Evolutionary conservation across 768 basidiomycete genomes (phyloP), one percentile per base, ranked within the genome.

Genomic region (Atractiella rhizophila): DNA sequence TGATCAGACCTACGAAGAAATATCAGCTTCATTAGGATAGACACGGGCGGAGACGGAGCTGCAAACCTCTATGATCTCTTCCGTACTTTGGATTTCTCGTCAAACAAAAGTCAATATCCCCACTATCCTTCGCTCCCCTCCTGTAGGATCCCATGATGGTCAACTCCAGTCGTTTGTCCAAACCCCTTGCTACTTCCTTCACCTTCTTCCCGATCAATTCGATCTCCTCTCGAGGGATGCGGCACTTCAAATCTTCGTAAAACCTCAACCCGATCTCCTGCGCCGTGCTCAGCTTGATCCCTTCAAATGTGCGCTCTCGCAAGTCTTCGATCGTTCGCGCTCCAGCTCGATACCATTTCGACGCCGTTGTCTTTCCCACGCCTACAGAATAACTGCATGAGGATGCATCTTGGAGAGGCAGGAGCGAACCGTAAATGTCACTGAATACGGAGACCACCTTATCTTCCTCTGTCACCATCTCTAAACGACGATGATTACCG

Each of bases 211-310:
- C 86, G 13, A 91, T 70, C 12, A 62, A 65, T 40, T 64, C 64
- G 5, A 77, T 81, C 57, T 94, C 85, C 29, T 62, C 64, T 21
- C 85, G 67, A 2, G 82, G 78, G 67, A 94, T 91, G 18, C 85
- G 69, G 37, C 63, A 58, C 51, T 80, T 80, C 33, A 94, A 73
- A 57, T 88, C 83, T 73, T 59, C 55, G 42, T 59, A 62, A 10
- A 55, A 48, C 19, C 51, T 29, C 25, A 62, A 34, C 12, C 60
- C 60, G 36, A 58, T 53, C 50, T 68, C 61, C 56, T 78, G 80
- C 1, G 54, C 69, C 2, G 59, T 42, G 1, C 66, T 65, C 29
- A 83, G 54, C 46, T 64, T 68, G 28, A 85, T 62, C 0, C 71
- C 76, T 34, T 42, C 56, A 2, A 64, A 63, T 51, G 70, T 73